A percentile compares a stretch with the other conserved stretches of the same genome.
Conservation (phyloP, 192 early-diverging fungal species). For the Coemansia javaensis region DNA sequence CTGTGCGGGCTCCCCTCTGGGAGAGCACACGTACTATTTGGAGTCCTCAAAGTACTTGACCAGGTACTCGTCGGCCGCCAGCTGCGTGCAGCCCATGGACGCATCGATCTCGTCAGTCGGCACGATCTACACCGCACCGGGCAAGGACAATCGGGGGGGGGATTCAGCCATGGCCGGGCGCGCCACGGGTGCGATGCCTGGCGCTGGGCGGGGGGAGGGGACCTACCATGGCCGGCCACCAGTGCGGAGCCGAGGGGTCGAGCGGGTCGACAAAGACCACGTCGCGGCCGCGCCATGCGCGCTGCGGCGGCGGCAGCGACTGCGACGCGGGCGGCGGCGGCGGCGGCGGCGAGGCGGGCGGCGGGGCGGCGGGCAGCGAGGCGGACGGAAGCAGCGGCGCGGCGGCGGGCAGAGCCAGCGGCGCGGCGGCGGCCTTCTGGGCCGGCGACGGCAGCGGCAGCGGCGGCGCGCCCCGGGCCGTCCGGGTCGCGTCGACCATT, state of each 20-base stretch:
- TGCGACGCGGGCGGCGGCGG: not conserved
- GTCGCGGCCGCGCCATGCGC: slow-evolving; percentile 41
- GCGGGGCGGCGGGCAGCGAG: too few species aligned
- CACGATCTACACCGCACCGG: slow-evolving; percentile 32
- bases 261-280: slow-evolving; percentile 66
- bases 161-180: not conserved
- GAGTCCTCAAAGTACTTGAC: slow-evolving; percentile 55
- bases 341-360: not conserved
- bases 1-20: too few species aligned
- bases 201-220: not conserved
- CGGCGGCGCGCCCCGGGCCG: slow-evolving; percentile 5
- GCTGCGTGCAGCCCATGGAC: slow-evolving; percentile 38
- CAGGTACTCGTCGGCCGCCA: slow-evolving; percentile 35
- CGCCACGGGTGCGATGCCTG: too few species aligned
- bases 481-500: slow-evolving; percentile 4
- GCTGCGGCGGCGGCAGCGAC: not conserved
- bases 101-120: slow-evolving; percentile 50
- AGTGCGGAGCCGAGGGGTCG: slow-evolving; percentile 52
- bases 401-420: too few species aligned
- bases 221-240: slow-evolving; percentile 63
- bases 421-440: too few species aligned
- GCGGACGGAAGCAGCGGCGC: too few species aligned
- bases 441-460: slow-evolving; percentile 3
- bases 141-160: not conserved
- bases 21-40: slow-evolving; percentile 47